Base-by-base conservation (phyloP, 768 basidiomycete species). In the Punctularia strigosozonata region DNA sequence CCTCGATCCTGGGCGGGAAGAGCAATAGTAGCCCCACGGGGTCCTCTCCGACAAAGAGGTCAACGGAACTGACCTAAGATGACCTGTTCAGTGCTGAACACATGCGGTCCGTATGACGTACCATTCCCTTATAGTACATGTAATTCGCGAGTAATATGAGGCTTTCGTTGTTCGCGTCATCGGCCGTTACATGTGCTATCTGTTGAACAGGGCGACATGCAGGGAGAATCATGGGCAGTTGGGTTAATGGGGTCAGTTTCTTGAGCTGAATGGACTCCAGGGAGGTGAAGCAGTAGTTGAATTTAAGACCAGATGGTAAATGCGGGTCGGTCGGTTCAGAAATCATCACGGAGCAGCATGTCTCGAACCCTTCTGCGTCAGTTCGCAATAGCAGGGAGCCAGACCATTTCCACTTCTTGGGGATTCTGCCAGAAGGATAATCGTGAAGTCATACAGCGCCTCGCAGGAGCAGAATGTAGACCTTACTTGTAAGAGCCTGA, bases 371-470 rank as follows among this genome's bases (percentile, higher is more conserved):
- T 17, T 57, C 59, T 4, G 56, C 51, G 15, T 53, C 53, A 2
- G 55, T 54, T 19, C 59, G 60, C 17, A 71, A 60, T 39, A 65
- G 63, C 21, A 82, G 58, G 17, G 69, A 58, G 18, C 79, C 80
- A 25, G 63, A 58, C 81, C 82, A 83, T 45, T 64, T 74, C 73
- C 73, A 84, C 38, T 70, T 70, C 50, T 73, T 75, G 17, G 61
- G 62, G 28, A 75, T 71, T 45, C 78, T 80, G 40, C 2, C 30
- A 37, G 26, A 18, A 28, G 4, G 26, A 53, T 2, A 52, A n/a
- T n/a, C n/a, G n/a, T n/a, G n/a, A n/a, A n/a, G n/a, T n/a, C n/a
- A n/a, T n/a, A n/a, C n/a, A n/a, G n/a, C n/a, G n/a, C n/a, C n/a
- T n/a, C n/a, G n/a, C n/a, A n/a, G n/a, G n/a, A n/a, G n/a, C n/a